Evolutionary conservation across 106 monocot species (phyloP).

Genomic region (Dendrobium nobile): DNA sequence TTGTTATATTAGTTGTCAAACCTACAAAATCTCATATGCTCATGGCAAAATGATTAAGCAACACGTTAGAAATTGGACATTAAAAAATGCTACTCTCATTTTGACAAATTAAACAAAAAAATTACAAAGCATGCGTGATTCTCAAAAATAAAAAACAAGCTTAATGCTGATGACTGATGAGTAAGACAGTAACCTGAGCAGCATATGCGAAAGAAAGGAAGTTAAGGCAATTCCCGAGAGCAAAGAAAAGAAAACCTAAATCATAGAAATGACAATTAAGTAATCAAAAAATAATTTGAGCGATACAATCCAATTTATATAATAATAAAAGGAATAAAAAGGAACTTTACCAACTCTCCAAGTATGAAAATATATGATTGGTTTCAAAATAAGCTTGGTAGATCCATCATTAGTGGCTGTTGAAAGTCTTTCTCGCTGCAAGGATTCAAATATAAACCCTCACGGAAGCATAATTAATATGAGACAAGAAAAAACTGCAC

Average conservation of each 20-base stretch:
- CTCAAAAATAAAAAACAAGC: background rate
- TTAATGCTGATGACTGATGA: background rate
- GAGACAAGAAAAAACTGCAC: background rate
- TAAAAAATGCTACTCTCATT: background rate
- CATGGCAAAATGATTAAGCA: constrained; percentile 1
- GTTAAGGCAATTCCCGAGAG: constrained; percentile 86
- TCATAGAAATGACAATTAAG: background rate
- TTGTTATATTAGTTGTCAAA: background rate
- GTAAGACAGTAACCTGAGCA: constrained; percentile 59
- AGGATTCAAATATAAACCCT: constrained; percentile 16
- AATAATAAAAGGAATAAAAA: background rate
- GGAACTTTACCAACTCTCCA: constrained; percentile 82
- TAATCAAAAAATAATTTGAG: background rate
- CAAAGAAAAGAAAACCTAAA: constrained; percentile 83
- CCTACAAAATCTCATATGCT: background rate
- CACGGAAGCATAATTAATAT: background rate
- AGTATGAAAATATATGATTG: constrained; percentile 76
- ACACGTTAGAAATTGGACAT: background rate
- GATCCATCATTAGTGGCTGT: constrained; percentile 38
- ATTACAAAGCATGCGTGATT: background rate
- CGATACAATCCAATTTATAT: background rate
- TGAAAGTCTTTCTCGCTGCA: constrained; percentile 68
- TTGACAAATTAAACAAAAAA: background rate
- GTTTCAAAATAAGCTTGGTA: constrained; percentile 57
- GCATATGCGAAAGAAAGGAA: constrained; percentile 97